Evolutionary conservation across 1,139 yeast genomes (phyloP), one percentile per base, ranked within the genome.

Genomic region (Debaryomyces psychrophilus): DNA sequence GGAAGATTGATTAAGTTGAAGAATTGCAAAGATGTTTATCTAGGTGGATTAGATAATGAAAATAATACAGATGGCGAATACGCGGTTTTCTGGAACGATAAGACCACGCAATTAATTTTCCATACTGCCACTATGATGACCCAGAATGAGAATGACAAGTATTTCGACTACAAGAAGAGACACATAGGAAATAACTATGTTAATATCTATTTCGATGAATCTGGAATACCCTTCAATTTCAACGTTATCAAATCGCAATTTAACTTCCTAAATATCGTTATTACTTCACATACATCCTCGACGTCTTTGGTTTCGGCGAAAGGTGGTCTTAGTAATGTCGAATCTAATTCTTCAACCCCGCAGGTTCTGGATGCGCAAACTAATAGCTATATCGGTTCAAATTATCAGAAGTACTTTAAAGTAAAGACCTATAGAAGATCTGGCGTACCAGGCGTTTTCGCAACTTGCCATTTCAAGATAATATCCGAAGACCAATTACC

Each of bases 151-250:
- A 69, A 69, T 31, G 85, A 82, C 54, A 61, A 65, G 15, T 64
- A 65, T 20, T 69, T 68, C 43, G 79, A 86, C 14, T 64, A 76
- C 59, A 90, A 89, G 63, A 90, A 90, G 63, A 69, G 93, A 46
- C 97, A 90, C 60, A 86, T 90, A 54, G 97, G 97, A 4, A 90
- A 90, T 66, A 81, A 89, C 61, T 84, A 83, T 61, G 95, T 90
- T 45, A 87, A 87, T 58, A 81, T 89, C 37, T 89, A 78, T 61
- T 90, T 81, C 65, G 90, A 89, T 59, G 96, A 89, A 55, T 82
- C 90, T 11, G 77, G 73, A 4, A 63, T 68, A 9, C 81, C 83
- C 6, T 87, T 87, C 65, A 80, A 85, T 52, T 87, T 87, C 67
- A 87, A 87, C 54, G 65, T 83, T 35, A 82, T 90, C 51, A 79